These are phyloP conservation scores for Cladophialophora chaetospira DNA, from an alignment of 2,329 filamentous ascomycete species.

Conservation along the genomic window DNA sequence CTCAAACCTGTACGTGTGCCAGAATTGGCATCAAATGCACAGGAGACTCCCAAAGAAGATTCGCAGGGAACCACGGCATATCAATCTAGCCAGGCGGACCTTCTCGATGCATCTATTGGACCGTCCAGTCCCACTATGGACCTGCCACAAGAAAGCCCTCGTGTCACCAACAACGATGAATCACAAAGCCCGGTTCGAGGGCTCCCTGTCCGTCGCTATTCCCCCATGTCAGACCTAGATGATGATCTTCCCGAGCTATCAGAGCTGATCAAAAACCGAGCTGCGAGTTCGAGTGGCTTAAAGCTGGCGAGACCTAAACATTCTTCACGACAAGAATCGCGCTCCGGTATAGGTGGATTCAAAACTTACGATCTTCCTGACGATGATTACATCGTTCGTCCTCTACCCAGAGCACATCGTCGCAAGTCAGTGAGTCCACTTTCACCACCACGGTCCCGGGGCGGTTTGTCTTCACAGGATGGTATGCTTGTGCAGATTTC, in stretches of 20 bases:
- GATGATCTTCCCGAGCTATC: conserved; percentile 28
- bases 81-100: conserved; percentile 18
- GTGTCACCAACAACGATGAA: conserved; percentile 36
- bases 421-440: conserved; percentile 33
- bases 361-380: conserved; percentile 24
- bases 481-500: not conserved
- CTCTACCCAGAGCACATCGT: not conserved
- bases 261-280: conserved; percentile 15
- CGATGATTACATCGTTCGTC: conserved; percentile 1
- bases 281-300: not conserved
- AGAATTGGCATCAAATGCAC: conserved; percentile 12
- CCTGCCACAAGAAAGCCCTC: conserved; percentile 40
- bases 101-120: conserved; percentile 15
- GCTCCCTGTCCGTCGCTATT: not conserved
- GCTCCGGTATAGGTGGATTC: conserved; percentile 11
- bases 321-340: not conserved
- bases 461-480: conserved; percentile 34
- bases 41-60: conserved; percentile 13
- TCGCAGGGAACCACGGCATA: conserved; percentile 27
- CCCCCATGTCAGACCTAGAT: conserved; percentile 23
- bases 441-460: conserved; percentile 46
- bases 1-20: conserved; percentile 45
- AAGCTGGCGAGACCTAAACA: not conserved
- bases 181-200: conserved; percentile 36
- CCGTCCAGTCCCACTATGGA: conserved; percentile 34